Base-by-base conservation (phyloP, 371 early-diverging fungal species). In the Circinella umbellata region DNA sequence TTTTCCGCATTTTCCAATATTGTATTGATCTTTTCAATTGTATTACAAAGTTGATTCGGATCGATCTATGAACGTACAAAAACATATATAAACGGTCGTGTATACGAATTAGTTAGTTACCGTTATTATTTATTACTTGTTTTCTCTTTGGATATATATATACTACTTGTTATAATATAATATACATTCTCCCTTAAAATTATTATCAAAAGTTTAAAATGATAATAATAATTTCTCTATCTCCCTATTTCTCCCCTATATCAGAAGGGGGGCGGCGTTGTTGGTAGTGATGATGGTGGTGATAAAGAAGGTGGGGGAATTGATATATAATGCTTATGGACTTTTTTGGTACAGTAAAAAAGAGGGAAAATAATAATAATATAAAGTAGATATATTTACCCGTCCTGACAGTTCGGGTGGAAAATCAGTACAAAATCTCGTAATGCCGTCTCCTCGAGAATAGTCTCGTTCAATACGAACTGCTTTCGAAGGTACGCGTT, bases 401-500 rank as follows among this genome's bases (percentile, higher is more conserved):
- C 73, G 64, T 65, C 79, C 85, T 39, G 55, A 49, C 35, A 85
- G 66, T 62, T 78, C 80, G 35, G 54, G 38, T 11, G 85, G 85
- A 60, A 76, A 78, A n/a, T 73, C 71, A 3, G 78, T 80, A 36
- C 68, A 59, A 62, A 85, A 85, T 53, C 76, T 75, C 54, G 85
- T 85, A 55, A 82, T 80, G 42, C 85, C 85, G 68, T 85, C 83
- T 51, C 82, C 85, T 48, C 72, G 65, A 14, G 80, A 73, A 66
- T 85, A 85, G 66, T 85, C 83, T 53, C 85, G 78, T 66, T 85
- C 85, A 36, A 85, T 73, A 60, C 85, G 73, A 51, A 68, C 49
- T 47, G 61, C 65, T 62, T 35, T 27, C 11, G 47, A 37, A 8
- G 60, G 47, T 46, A 57, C 57, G 57, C 57, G 57, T 34, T 34